phyloP scores from a whole-genome alignment of 1,284 basidiomycete genomes.

The Cryptococcus amylolentus region DNA sequence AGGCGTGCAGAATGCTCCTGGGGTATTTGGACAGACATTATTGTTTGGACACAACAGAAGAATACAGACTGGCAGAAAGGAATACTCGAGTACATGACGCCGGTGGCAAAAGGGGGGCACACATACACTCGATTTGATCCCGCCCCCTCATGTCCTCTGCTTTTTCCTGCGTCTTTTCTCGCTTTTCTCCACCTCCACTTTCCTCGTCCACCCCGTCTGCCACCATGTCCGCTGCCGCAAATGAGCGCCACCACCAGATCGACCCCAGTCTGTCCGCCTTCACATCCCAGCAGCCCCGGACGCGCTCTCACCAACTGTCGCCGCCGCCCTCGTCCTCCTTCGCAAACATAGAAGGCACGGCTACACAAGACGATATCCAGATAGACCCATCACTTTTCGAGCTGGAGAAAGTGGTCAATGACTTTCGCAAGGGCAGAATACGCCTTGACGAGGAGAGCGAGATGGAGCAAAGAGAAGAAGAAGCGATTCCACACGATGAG shows the following conservation, averaged over 20 bases:
- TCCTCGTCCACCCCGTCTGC: conserved; percentile 4
- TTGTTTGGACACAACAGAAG: conserved; percentile 1
- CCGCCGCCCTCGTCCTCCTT: background rate
- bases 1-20: conserved; percentile 23
- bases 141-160: background rate
- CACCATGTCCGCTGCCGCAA: conserved; percentile 2
- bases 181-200: conserved; percentile 6
- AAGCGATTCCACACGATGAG: background rate
- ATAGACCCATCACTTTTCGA: conserved; percentile 37
- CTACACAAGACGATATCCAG: conserved; percentile 1
- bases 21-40: conserved; percentile 11
- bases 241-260: background rate
- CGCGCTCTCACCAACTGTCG: background rate
- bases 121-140: background rate
- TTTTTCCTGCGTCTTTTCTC: conserved; percentile 4
- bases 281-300: conserved; percentile 7
- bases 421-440: conserved; percentile 29
- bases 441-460: conserved; percentile 8
- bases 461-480: background rate
- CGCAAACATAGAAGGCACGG: background rate
- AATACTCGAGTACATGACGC: background rate
- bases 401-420: conserved; percentile 37
- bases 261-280: conserved; percentile 13
- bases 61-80: background rate
- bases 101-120: background rate